Percentiles rank a stretch among this genome's conserved stretches.
Evolutionary conservation across 129 eudicot genomes (phyloP).

Genomic region (Artemisia annua): DNA sequence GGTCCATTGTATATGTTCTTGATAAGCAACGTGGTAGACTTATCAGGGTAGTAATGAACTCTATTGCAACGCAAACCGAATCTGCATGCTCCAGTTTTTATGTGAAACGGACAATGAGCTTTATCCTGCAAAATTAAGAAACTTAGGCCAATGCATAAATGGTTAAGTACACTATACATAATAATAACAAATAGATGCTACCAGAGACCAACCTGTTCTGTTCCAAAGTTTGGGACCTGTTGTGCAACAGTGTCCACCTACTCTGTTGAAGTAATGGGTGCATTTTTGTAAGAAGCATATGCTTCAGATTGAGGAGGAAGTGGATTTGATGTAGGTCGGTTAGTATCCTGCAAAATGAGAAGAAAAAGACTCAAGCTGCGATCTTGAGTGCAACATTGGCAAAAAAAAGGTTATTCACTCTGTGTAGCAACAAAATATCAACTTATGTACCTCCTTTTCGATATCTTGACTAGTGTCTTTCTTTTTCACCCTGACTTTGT

Average conservation of each 20-base stretch:
- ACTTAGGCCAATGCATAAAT: neutral
- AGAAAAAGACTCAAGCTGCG: neutral
- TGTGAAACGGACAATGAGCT: constrained; percentile 98
- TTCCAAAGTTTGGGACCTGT: constrained; percentile 91
- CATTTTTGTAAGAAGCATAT: too few species aligned
- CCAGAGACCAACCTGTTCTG: constrained; percentile 68
- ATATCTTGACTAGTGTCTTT: constrained; percentile 35
- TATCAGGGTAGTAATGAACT: constrained; percentile 96
- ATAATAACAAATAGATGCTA: constrained; percentile 15
- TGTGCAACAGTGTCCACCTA: constrained; percentile 81
- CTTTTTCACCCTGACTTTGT: constrained; percentile 82
- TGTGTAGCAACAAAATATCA: neutral
- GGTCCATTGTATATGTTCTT: constrained; percentile 98
- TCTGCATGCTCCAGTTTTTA: too few species aligned
- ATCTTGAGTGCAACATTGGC: neutral
- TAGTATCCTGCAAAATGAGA: constrained; percentile 53
- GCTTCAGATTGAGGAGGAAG: too few species aligned
- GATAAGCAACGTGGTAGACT: constrained; percentile 83
- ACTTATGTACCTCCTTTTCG: constrained; percentile 51
- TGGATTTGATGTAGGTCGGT: constrained; percentile 89
- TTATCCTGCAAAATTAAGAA: constrained; percentile 73
- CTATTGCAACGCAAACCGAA: too few species aligned
- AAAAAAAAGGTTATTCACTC: neutral
- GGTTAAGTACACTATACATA: constrained; percentile 10
- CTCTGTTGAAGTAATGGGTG: too few species aligned